phyloP scores from a whole-genome alignment of 805 yeast genomes.

The Saturnispora mendoncae region DNA sequence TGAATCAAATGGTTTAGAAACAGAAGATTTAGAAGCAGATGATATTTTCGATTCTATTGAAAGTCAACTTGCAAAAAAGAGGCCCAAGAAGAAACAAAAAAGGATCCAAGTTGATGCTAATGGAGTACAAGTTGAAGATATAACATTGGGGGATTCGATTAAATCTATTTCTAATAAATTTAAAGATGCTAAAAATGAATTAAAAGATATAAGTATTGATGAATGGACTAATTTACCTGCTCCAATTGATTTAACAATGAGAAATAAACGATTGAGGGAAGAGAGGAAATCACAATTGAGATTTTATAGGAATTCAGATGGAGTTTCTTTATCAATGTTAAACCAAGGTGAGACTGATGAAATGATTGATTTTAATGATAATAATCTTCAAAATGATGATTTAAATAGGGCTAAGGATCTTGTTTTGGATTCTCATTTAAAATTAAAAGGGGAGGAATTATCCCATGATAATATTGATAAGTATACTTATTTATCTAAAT shows the following conservation, averaged over 20 bases:
- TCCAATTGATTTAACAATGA: conserved; percentile 76
- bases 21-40: conserved; percentile 72
- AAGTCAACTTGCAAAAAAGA: conserved; percentile 30
- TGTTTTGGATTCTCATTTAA: conserved; percentile 47
- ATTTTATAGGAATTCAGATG: conserved; percentile 78
- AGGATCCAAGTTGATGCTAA: conserved; percentile 14
- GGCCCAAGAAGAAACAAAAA: conserved; percentile 21
- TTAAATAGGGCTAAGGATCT: conserved; percentile 56
- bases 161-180: conserved; percentile 44
- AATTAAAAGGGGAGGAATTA: conserved; percentile 27
- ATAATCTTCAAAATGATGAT: too few species aligned
- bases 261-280: conserved; percentile 63
- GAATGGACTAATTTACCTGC: conserved; percentile 85
- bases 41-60: conserved; percentile 61
- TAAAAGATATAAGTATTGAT: conserved; percentile 49
- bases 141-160: conserved; percentile 21
- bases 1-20: conserved; percentile 3
- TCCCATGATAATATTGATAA: conserved; percentile 30
- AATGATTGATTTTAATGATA: conserved; percentile 19
- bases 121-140: conserved; percentile 5
- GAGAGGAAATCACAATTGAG: conserved; percentile 56
- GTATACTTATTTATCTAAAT: conserved; percentile 34
- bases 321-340: conserved; percentile 35
- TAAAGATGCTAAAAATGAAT: conserved; percentile 55
- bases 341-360: conserved; percentile 25